Percentiles rank a stretch among this genome's conserved stretches.
Evolutionary conservation across 1,284 basidiomycete species (phyloP).

Genomic region (Ceratobasidium sp.): DNA sequence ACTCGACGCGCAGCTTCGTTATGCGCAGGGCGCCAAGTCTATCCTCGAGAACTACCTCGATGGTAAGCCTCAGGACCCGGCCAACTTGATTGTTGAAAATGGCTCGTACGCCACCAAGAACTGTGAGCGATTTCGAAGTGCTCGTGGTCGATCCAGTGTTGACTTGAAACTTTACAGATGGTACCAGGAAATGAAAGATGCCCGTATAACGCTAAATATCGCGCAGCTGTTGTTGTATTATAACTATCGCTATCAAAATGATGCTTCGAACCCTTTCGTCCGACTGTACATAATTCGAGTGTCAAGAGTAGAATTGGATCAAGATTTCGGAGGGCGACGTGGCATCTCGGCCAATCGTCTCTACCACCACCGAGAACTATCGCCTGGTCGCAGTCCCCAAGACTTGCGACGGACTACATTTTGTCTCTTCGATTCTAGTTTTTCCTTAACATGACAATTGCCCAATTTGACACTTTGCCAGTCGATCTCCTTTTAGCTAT

Average conservation of each 20-base stretch:
- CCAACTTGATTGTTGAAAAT: slow-evolving; percentile 84
- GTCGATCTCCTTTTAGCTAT: slow-evolving; percentile 5
- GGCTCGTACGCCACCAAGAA: slow-evolving; percentile 62
- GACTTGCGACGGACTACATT: too few relatives aligned
- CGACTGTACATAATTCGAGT: too few relatives aligned
- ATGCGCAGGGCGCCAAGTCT: slow-evolving; percentile 82
- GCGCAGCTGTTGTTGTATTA: slow-evolving; percentile 12
- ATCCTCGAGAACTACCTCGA: slow-evolving; percentile 86
- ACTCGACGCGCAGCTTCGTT: slow-evolving; percentile 91
- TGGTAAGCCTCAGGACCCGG: slow-evolving; percentile 76
- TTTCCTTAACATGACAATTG: neutral
- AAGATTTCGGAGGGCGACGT: too few relatives aligned
- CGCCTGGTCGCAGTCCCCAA: too few relatives aligned
- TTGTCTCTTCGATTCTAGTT: too few relatives aligned
- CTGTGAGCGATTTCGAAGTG: slow-evolving; percentile 48
- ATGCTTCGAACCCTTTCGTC: neutral
- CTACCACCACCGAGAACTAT: too few relatives aligned
- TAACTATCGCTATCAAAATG: slow-evolving; percentile 6
- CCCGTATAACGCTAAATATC: slow-evolving; percentile 1
- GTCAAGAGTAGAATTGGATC: too few relatives aligned
- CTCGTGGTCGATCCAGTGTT: neutral
- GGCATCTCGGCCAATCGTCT: too few relatives aligned
- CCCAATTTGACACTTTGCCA: neutral
- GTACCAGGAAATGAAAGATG: slow-evolving; percentile 23
- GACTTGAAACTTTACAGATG: slow-evolving; percentile 10